Conservation (phyloP, 768 basidiomycete genomes). For the Termitomyces sp. region DNA sequence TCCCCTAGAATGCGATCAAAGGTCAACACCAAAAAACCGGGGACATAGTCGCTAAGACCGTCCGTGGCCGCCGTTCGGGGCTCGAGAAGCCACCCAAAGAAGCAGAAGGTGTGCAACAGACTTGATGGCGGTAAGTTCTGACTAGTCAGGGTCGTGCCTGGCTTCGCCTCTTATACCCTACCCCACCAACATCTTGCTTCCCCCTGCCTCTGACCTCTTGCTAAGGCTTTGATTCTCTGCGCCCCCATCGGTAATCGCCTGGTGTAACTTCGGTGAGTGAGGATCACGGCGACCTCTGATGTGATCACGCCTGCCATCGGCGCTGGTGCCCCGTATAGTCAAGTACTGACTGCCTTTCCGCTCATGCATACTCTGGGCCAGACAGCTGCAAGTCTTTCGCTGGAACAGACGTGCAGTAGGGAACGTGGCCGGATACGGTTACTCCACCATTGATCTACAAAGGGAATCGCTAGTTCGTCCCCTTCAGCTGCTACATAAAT, state of each 20-base stretch:
- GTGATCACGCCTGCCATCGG: constrained; percentile 5
- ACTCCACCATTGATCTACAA: neutral
- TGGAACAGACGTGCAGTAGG: neutral
- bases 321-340: neutral
- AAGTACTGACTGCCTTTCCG: neutral
- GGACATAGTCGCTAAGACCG: neutral
- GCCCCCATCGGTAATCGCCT: neutral
- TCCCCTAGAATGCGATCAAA: neutral
- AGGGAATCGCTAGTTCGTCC: neutral
- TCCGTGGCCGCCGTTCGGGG: constrained; percentile 3
- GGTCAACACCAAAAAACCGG: neutral
- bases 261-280: neutral
- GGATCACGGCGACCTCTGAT: constrained; percentile 1
- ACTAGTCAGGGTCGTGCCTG: neutral
- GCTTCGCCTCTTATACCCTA: neutral
- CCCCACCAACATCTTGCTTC: neutral
- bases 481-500: neutral
- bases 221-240: neutral
- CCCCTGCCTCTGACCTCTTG: neutral
- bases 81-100: constrained; percentile 2
- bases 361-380: neutral
- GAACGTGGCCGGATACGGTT: neutral
- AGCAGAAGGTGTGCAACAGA: constrained; percentile 1
- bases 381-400: neutral
- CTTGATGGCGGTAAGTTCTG: constrained; percentile 4